phyloP scores from a whole-genome alignment of 139 green algal genomes.

The Tetraselmis chui region DNA sequence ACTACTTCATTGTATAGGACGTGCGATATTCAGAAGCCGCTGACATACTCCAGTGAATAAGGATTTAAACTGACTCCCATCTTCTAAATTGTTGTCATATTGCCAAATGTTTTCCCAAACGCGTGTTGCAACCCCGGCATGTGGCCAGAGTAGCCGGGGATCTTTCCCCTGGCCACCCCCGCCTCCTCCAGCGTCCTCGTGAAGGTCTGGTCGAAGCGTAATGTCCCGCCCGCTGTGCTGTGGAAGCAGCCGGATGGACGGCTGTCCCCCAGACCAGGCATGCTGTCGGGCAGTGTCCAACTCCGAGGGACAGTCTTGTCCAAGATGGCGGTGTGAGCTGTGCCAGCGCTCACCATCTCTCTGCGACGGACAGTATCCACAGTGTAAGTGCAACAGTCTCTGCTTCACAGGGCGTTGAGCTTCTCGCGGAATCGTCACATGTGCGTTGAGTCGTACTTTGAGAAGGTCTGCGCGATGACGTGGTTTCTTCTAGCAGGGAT shows the following conservation, averaged over 20 bases:
- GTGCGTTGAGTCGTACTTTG: not conserved
- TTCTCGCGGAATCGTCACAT: too few relatives aligned
- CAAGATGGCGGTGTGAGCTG: not conserved
- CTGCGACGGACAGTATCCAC: too few relatives aligned
- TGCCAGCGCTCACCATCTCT: not conserved
- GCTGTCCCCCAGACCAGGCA: not conserved
- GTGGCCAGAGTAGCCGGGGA: not conserved
- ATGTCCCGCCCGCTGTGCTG: not conserved
- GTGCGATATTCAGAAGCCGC: too few relatives aligned
- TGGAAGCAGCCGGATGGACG: not conserved
- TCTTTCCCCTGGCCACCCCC: not conserved
- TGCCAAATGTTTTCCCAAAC: not conserved
- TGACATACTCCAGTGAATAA: too few relatives aligned
- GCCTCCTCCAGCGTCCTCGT: not conserved
- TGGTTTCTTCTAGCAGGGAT: not conserved
- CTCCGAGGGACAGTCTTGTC: not conserved
- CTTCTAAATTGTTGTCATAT: not conserved
- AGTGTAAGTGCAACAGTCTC: too few relatives aligned
- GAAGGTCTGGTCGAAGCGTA: not conserved
- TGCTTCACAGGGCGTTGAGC: too few relatives aligned
- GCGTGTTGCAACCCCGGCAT: not conserved
- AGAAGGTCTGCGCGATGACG: not conserved
- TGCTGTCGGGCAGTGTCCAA: not conserved
- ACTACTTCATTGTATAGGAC: too few relatives aligned
- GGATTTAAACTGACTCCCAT: too few relatives aligned